These are phyloP conservation scores for Lasiodiplodia citricola DNA, from an alignment of 2,329 filamentous ascomycete genomes.

Conservation along the genomic window DNA sequence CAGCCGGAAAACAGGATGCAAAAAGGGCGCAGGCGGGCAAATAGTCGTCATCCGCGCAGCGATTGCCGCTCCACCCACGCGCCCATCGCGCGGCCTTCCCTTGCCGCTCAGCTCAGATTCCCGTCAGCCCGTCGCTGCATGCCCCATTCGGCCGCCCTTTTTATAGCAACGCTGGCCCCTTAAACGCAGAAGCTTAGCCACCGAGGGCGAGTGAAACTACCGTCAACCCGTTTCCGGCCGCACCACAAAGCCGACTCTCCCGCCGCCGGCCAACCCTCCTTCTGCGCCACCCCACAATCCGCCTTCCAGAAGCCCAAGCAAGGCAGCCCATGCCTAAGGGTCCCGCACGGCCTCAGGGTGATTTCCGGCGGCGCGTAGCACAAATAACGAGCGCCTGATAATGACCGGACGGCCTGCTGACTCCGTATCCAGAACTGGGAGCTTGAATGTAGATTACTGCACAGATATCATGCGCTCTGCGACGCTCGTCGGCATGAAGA, in stretches of 20 bases:
- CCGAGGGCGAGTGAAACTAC: constrained; percentile 7
- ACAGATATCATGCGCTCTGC: constrained; percentile 21
- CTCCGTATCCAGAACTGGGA: constrained; percentile 21
- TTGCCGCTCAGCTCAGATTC: constrained; percentile 6
- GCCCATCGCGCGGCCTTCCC: constrained; percentile 3
- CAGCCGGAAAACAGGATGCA: constrained; percentile 6
- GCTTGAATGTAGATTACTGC: constrained; percentile 17
- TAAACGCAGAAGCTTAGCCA: constrained; percentile 21
- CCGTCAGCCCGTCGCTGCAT: constrained; percentile 3
- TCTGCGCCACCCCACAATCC: not conserved
- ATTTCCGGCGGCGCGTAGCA: constrained; percentile 7
- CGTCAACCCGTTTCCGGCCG: constrained; percentile 13
- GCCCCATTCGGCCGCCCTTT: constrained; percentile 6
- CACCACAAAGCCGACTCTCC: constrained; percentile 13
- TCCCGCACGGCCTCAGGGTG: constrained; percentile 5
- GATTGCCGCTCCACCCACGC: constrained; percentile 2
- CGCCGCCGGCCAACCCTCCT: not conserved
- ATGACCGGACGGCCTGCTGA: constrained; percentile 11
- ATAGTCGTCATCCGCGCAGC: constrained; percentile 12
- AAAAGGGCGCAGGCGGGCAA: constrained; percentile 1
- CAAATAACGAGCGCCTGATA: constrained; percentile 21
- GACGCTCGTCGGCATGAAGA: constrained; percentile 13
- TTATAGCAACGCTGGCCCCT: constrained; percentile 18
- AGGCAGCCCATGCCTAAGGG: constrained; percentile 6
- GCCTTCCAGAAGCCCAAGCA: constrained; percentile 3